Base-by-base conservation (phyloP, 1,139 yeast genomes). In the Hansenula anomala region DNA sequence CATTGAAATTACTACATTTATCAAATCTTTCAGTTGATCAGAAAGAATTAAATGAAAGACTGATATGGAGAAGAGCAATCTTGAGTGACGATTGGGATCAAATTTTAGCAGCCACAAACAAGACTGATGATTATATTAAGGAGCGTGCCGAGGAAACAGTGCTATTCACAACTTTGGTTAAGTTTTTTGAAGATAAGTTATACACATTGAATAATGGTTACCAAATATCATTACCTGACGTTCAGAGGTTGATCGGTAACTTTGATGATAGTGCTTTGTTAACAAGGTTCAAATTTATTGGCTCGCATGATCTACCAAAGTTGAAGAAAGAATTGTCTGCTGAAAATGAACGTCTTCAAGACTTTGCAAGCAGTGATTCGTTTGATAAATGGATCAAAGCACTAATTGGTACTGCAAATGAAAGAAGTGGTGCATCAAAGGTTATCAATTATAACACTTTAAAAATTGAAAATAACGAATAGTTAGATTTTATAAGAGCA, bases 11-110 rank as follows among this genome's bases (percentile, higher is more conserved):
- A 16, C 42, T 72, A 6, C 60, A 67, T 20, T 44, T 63, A 24
- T 56, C 63, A 9, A 49, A 55, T 28, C 52, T 57, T 14, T 45
- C 58, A 4, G 45, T 55, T 14, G 49, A 51, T n/a, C 60, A 57
- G 28, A 65, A 61, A 30, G 41, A 43, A 2, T 46, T 61, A 13
- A 59, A 63, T 36, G 64, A 61, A 36, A 59, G 61, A 14, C 54
- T 70, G 14, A 63, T 82, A 2, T 84, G 94, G 92, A 66, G 79
- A 50, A 67, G 92, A 43, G 66, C 83, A 34, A 61, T 84, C 10
- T 52, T 78, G n/a, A 68, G 74, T 2, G 82, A 79, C 47, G 75
- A 78, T 48, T 80, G 88, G 86, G 44, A 55, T 7, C 53, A 56
- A 13, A 55, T 77, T 18, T 59, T 64, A n/a, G 59, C 65, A 24